Percentiles rank a stretch among this genome's conserved stretches.
These are phyloP conservation scores for Ascocoryne sarcoides DNA, from an alignment of 2,329 filamentous ascomycete genomes.

Conservation along the genomic window DNA sequence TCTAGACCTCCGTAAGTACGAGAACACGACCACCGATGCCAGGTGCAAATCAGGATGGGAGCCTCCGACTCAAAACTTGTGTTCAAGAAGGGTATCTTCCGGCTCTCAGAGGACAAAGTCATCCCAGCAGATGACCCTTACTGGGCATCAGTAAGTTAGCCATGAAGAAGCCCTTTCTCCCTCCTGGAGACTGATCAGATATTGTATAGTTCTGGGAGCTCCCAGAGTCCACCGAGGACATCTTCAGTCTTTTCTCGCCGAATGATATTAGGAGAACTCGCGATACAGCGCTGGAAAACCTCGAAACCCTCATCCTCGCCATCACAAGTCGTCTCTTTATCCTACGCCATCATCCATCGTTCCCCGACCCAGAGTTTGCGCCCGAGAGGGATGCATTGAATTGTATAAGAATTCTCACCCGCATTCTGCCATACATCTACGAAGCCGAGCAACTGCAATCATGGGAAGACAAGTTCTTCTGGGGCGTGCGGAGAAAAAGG, in stretches of 20 bases:
- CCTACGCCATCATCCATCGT: constrained; percentile 81
- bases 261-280: constrained; percentile 81
- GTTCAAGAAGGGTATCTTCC: constrained; percentile 97
- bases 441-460: constrained; percentile 72
- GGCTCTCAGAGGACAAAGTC: constrained; percentile 81
- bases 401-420: constrained; percentile 83
- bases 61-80: constrained; percentile 97
- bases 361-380: constrained; percentile 77
- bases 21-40: constrained; percentile 18
- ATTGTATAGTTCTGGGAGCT: constrained; percentile 84
- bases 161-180: background rate
- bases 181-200: constrained; percentile 8
- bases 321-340: constrained; percentile 75
- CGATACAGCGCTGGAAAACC: constrained; percentile 75
- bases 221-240: constrained; percentile 88
- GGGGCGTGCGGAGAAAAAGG: constrained; percentile 65
- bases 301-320: constrained; percentile 80
- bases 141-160: constrained; percentile 72
- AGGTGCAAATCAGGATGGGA: constrained; percentile 55
- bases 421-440: constrained; percentile 84
- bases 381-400: constrained; percentile 84
- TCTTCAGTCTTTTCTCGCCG: constrained; percentile 91
- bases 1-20: background rate
- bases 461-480: constrained; percentile 95
- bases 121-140: constrained; percentile 85